Conservation (phyloP, 1,284 basidiomycete species). For the Ustilago vetiveriae region DNA sequence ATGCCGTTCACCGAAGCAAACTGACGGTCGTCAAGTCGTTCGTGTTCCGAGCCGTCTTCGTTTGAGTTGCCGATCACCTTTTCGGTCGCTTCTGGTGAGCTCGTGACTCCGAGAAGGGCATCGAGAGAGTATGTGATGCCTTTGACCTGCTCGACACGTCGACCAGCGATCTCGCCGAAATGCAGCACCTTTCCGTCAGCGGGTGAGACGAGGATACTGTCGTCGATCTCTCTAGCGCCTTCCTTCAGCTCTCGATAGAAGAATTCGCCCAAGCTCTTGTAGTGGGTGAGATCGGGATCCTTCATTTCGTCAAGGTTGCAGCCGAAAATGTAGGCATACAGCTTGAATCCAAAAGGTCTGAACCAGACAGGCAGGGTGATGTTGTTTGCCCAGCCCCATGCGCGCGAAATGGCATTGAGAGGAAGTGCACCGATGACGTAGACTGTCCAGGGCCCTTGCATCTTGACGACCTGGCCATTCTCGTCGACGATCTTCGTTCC, state of each 20-base stretch:
- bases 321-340: conserved; percentile 88
- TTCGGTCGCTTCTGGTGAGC: conserved; percentile 50
- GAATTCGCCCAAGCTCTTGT: conserved; percentile 88
- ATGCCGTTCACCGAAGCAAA: conserved; percentile 98
- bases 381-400: conserved; percentile 96
- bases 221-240: conserved; percentile 81
- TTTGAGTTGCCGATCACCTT: conserved; percentile 16
- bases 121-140: conserved; percentile 94
- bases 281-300: conserved; percentile 78
- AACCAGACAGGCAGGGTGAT: conserved; percentile 86
- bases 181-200: conserved; percentile 93
- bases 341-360: conserved; percentile 83
- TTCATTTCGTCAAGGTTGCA: conserved; percentile 94
- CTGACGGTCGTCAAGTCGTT: conserved; percentile 79
- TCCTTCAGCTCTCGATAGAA: conserved; percentile 90
- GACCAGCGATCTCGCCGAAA: conserved; percentile 84
- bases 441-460: conserved; percentile 95
- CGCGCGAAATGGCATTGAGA: conserved; percentile 87
- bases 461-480: conserved; percentile 71
- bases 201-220: conserved; percentile 83
- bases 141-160: conserved; percentile 93
- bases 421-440: conserved; percentile 95
- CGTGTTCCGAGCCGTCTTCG: conserved; percentile 13
- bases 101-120: conserved; percentile 74
- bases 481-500: conserved; percentile 73